Percentiles rank a stretch among this genome's conserved stretches.
Conservation (phyloP, 2,329 filamentous ascomycete species). For the Talaromyces sp. region DNA sequence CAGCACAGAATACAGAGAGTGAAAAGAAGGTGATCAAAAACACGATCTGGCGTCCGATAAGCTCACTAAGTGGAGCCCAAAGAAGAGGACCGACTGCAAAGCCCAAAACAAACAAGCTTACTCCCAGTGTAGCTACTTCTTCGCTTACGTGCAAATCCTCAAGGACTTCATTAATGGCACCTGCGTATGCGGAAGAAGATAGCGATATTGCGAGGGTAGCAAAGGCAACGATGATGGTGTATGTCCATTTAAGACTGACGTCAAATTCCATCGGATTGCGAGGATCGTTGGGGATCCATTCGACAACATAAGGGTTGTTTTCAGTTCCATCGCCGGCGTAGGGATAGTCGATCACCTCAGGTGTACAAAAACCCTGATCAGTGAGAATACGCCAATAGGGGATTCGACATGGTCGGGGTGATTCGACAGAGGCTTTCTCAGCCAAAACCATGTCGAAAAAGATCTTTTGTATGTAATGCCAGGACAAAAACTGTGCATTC, state of each 20-base stretch:
- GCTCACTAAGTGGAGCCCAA: slow-evolving; percentile 35
- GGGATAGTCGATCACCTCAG: slow-evolving; percentile 23
- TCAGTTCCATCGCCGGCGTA: slow-evolving; percentile 37
- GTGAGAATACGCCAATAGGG: slow-evolving; percentile 28
- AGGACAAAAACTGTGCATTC: no score
- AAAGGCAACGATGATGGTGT: slow-evolving; percentile 33
- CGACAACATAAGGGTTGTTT: slow-evolving; percentile 39
- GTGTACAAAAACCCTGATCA: slow-evolving; percentile 26
- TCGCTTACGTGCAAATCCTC: slow-evolving; percentile 27
- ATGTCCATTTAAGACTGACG: slow-evolving; percentile 33
- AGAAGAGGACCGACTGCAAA: slow-evolving; percentile 45
- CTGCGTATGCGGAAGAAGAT: slow-evolving; percentile 37
- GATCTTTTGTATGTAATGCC: not conserved
- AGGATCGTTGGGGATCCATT: slow-evolving; percentile 39
- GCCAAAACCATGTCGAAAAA: not conserved
- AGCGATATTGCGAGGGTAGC: slow-evolving; percentile 39
- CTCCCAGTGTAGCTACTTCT: slow-evolving; percentile 37
- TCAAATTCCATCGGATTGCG: slow-evolving; percentile 38
- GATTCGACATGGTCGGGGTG: slow-evolving; percentile 12
- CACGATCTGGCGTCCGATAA: slow-evolving; percentile 52
- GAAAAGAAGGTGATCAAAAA: slow-evolving; percentile 61
- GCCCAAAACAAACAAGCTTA: slow-evolving; percentile 44
- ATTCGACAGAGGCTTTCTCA: slow-evolving; percentile 6
- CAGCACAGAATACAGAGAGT: slow-evolving; percentile 62
- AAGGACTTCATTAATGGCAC: slow-evolving; percentile 31